Evolutionary conservation across 2,329 filamentous ascomycete species (phyloP), one percentile per base, ranked within the genome.

Genomic region (Alternaria sp.): DNA sequence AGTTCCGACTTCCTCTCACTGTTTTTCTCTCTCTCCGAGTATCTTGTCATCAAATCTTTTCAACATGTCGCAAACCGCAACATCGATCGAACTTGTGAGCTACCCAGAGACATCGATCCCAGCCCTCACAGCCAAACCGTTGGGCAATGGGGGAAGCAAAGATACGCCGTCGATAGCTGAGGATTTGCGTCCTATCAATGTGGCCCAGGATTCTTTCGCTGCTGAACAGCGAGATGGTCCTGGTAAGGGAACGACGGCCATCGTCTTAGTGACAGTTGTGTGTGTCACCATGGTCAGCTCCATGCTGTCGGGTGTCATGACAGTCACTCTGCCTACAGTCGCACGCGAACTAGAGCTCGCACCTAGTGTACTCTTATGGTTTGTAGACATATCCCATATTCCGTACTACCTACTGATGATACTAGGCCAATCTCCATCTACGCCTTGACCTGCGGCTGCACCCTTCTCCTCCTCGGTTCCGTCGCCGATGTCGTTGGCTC

Each of bases 401-500:
- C 9, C 7, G 46, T 20, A 10, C 20, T 5, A 53, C 14, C 30
- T 61, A 45, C 60, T 71, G 20, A 70, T 6, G 18, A 21, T 2
- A 2, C 66, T 46, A 79, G 78, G 78, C 78, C 78, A 5, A 70
- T 76, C n/a, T 80, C 78, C 2, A 71, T 80, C 12, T 79, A 79
- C 57, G 66, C 77, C 4, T 66, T 87, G 15, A 84, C 84, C 0
- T 82, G 82, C 55, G 84, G 83, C 50, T 84, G 83, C 47, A 82
- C 82, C 6, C 80, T 87, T 0, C 78, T 87, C 1, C 71, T 87
- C 2, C 80, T 82, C 4, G 86, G 86, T 4, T 83, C 85, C 4
- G 72, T 87, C 7, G 81, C 84, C 7, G 85, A 87, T 74, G 81
- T 85, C 0, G 78, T 87, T 4, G 86, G 86, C 0, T 81, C 80